Conservation (phyloP, 108 stramenopile species). For the Fistulifera pelliculosa region DNA sequence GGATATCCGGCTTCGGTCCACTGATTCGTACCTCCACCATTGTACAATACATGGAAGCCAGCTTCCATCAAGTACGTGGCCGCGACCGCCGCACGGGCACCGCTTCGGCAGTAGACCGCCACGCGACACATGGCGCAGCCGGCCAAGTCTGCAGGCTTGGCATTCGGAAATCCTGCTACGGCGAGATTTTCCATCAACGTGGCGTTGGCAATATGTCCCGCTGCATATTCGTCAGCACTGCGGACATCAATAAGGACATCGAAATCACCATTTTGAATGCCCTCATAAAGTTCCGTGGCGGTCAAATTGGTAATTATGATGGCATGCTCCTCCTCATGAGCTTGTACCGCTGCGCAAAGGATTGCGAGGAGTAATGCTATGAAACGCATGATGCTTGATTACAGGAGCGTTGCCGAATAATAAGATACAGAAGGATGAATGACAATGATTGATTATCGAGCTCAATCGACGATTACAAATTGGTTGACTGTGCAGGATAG, state of each 20-base stretch:
- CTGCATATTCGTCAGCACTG: constrained; percentile 12
- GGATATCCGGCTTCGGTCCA: constrained; percentile 17
- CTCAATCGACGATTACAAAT: too few species aligned
- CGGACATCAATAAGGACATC: constrained; percentile 25
- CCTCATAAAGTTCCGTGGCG: constrained; percentile 11
- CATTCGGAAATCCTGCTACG: not conserved
- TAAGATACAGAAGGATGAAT: too few species aligned
- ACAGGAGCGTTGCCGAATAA: too few species aligned
- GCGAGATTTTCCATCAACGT: constrained; percentile 15
- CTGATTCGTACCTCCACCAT: constrained; percentile 17
- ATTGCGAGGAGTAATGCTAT: too few species aligned
- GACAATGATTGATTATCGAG: too few species aligned
- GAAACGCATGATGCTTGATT: too few species aligned
- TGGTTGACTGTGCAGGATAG: too few species aligned
- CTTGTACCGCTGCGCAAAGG: too few species aligned
- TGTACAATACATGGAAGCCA: constrained; percentile 21
- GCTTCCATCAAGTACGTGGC: constrained; percentile 5
- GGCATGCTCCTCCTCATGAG: too few species aligned
- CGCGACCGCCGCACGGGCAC: constrained; percentile 14
- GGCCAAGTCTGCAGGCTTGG: not conserved
- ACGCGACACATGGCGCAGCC: constrained; percentile 5
- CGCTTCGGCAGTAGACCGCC: constrained; percentile 17
- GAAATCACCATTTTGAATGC: constrained; percentile 10
- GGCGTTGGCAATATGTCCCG: constrained; percentile 22
- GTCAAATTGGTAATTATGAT: constrained; percentile 1